These are phyloP conservation scores for Pythium dissotocum DNA, from an alignment of 352 stramenopile genomes.

Conservation along the genomic window DNA sequence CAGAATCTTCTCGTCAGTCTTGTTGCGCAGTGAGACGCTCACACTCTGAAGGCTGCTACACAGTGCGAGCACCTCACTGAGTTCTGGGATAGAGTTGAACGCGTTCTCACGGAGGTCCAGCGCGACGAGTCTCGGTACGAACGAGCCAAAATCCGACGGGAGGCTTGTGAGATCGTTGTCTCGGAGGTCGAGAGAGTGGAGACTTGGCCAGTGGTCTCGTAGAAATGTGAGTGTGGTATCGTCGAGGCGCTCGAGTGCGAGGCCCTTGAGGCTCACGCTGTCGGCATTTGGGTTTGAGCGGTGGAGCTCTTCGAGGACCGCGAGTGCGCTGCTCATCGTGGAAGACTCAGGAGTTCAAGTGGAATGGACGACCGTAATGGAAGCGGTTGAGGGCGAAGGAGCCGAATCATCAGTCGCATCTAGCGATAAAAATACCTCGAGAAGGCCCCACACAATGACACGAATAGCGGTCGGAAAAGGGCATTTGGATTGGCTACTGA, in stretches of 20 bases:
- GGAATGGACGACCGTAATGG: not conserved
- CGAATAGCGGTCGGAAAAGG: not conserved
- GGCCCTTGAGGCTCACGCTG: constrained; percentile 44
- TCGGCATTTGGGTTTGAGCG: constrained; percentile 37
- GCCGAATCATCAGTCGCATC: constrained; percentile 1
- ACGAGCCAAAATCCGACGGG: constrained; percentile 37
- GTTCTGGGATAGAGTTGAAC: constrained; percentile 42
- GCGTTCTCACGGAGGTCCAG: constrained; percentile 59
- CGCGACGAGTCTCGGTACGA: constrained; percentile 54
- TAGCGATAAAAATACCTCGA: not conserved
- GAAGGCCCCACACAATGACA: not conserved
- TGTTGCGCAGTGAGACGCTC: constrained; percentile 46
- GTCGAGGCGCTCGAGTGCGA: constrained; percentile 34
- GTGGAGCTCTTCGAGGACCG: constrained; percentile 52
- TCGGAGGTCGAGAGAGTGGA: constrained; percentile 61
- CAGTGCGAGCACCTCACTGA: constrained; percentile 42
- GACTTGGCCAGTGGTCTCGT: constrained; percentile 38
- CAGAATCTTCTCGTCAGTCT: constrained; percentile 53
- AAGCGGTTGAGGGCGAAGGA: not conserved
- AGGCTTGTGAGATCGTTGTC: constrained; percentile 49
- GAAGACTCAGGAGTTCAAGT: not conserved
- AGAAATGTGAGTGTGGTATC: constrained; percentile 40
- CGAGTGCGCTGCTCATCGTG: constrained; percentile 37
- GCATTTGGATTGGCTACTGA: not conserved
- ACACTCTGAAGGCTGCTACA: constrained; percentile 64